Base-by-base conservation (phyloP, 495 filamentous ascomycete species). In the Hamigera avellanea region DNA sequence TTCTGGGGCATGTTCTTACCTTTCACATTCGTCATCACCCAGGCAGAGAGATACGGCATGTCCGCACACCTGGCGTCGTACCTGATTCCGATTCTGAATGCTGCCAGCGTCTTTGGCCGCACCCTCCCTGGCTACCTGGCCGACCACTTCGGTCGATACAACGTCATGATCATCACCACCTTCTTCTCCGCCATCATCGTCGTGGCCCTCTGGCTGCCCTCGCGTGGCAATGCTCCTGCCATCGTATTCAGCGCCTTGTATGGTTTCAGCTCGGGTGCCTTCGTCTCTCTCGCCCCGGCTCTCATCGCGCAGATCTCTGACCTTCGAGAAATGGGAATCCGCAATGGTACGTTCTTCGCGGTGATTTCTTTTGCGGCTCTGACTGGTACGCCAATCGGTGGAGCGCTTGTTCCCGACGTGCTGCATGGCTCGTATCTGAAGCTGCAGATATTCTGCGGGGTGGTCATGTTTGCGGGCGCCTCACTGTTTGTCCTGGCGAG, bases 1-100 rank as follows among this genome's bases (percentile, higher is more conserved):
- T 81, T 77, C 57, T 75, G 72, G 52, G 81, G 80, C 23, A 71
- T 82, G 52, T 85, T 83, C 52, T 45, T 86, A 14, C 83, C 82
- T 0, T 78, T 84, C 59, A 82, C 78, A 48, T 87, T 75, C 48
- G 62, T 89, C 25, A 73, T 78, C 19, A 61, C 75, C 2, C 54
- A 76, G 35, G 81, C 76, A 0, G 42, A 59, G 39, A 37, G 58
- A 34, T 53, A 73, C 35, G 81, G 80, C 23, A 81, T 87, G 74
- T 66, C 66, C 15, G 14, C 42, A 0, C 39, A 48, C 3, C 53
- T 87, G 8, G 67, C 75, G 3, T 58, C 57, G n/a, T 86, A 87
- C 46, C 56, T 86, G 9, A 53, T 86, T 18, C 62, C 83, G 0
- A 80, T 88, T 37, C 55, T 88, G 30, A 89, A 87, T 45, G 80